Base-by-base conservation (phyloP, 1,284 basidiomycete genomes). In the Ustilago xerochloae region DNA sequence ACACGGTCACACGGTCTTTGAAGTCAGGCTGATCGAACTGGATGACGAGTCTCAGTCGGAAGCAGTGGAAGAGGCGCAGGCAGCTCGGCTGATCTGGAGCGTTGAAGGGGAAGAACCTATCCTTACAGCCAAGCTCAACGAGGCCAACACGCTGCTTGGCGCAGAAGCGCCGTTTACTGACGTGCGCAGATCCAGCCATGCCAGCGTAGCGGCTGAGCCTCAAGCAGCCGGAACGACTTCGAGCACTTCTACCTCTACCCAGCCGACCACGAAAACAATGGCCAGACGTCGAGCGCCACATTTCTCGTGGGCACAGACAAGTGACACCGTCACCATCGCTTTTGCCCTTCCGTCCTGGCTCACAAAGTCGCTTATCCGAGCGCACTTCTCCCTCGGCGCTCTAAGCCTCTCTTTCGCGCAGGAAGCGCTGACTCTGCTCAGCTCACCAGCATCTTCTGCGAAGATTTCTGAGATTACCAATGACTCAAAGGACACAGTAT, bases 221-320 rank as follows among this genome's bases (percentile, higher is more conserved):
- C 20, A 39, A 32, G 39, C 33, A 35, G 32, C 8, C 26, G 36
- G n/a, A 22, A 12, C 43, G 16, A 9, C 35, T 48, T 30, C 45
- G 36, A 26, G 29, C 30, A 56, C 64, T 89, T 6, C 89, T 24
- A 7, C 48, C 13, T n/a, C 47, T 13, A 15, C 32, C 7, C 4
- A 24, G n/a, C 2, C 45, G 4, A 9, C 26, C 3, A 9, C 30
- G 22, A 36, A 36, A 22, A 18, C 62, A 4, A 50, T 24, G 39
- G 68, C 53, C 38, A 47, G 63, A 35, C 66, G 63, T 6, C 29
- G 47, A 36, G 55, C 66, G 2, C 72, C 77, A 3, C 75, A 70
- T 0, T 97, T 93, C 84, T 92, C 92, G 0, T 98, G 95, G 95
- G 92, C 90, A 0, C 95, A 98, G 82, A 91, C 91, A 3, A 83